Base-by-base conservation (phyloP, 1,284 basidiomycete species). In the Grifola frondosa region DNA sequence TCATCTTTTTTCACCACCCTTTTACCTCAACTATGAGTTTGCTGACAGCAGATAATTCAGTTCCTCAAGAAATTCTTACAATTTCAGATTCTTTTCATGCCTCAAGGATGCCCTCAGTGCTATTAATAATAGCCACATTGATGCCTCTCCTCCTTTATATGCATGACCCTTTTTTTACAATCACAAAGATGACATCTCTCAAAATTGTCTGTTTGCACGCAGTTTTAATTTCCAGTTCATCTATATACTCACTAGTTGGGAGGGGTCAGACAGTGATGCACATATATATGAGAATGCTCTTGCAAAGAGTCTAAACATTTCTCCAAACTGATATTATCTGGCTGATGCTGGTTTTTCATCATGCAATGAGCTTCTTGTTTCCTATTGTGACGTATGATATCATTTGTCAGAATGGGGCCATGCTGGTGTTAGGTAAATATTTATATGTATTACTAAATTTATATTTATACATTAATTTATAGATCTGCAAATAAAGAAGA, bases 41-140 rank as follows among this genome's bases (percentile, higher is more conserved):
- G n/a, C n/a, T n/a, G n/a, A n/a, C n/a, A n/a, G n/a, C n/a, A n/a
- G n/a, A n/a, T n/a, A n/a, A n/a, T n/a, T n/a, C n/a, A n/a, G n/a
- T n/a, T n/a, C n/a, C n/a, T n/a, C n/a, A n/a, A n/a, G n/a, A n/a
- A n/a, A n/a, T n/a, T 8, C 17, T 17, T 23, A 54, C 7, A 5
- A 64, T 40, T 54, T 59, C 1, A 67, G 66, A 40, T 63, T 66
- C 30, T 67, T 42, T 42, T 69, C 67, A 10, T 71, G 59, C 38
- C 68, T 74, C 48, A 44, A 55, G 19, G 48, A 61, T 50, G 61
- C 57, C 7, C 31, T 73, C 33, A 66, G 67, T 20, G 70, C 68
- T 17, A 58, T 74, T 19, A 70, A 74, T 59, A 67, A 69, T 1
- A 67, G 58, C 12, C 66, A n/a, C n/a, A n/a, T n/a, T n/a, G n/a